These are phyloP conservation scores for Auricularia heimuer DNA, from an alignment of 768 basidiomycete genomes.

Conservation along the genomic window DNA sequence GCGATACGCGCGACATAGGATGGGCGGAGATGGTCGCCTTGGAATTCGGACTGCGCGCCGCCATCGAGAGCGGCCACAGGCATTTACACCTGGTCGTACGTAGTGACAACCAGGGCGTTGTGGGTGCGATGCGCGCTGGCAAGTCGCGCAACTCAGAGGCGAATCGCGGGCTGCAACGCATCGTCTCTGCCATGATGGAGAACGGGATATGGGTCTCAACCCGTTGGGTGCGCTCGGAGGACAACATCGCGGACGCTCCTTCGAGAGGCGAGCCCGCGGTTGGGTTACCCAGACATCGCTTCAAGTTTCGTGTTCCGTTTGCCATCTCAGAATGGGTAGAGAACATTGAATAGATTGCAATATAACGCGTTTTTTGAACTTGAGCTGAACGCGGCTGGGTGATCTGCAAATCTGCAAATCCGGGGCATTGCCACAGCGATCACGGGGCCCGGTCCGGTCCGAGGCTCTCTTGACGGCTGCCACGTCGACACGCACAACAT, in stretches of 20 bases:
- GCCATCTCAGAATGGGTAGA: background rate
- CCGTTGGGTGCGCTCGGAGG: background rate
- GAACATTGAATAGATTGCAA: background rate
- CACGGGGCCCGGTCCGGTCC: background rate
- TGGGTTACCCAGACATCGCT: background rate
- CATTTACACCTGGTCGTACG: background rate
- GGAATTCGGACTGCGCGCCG: background rate
- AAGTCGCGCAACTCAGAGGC: background rate
- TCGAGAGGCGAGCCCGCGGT: background rate
- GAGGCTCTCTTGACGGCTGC: background rate
- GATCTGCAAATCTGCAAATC: background rate
- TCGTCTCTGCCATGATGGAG: background rate
- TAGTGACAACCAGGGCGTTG: background rate
- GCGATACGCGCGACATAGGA: background rate
- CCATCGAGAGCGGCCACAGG: background rate
- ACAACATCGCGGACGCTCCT: background rate
- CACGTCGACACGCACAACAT: too few species aligned
- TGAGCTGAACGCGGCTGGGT: background rate
- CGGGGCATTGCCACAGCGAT: background rate
- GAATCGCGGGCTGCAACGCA: background rate
- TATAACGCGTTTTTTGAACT: background rate
- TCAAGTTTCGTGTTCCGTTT: background rate
- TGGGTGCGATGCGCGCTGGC: background rate
- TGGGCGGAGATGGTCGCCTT: background rate
- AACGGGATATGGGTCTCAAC: constrained; percentile 3